Percentiles rank a stretch among this genome's conserved stretches.
These are phyloP conservation scores for Juglanconis oblonga DNA, from an alignment of 2,329 filamentous ascomycete species.

Conservation along the genomic window DNA sequence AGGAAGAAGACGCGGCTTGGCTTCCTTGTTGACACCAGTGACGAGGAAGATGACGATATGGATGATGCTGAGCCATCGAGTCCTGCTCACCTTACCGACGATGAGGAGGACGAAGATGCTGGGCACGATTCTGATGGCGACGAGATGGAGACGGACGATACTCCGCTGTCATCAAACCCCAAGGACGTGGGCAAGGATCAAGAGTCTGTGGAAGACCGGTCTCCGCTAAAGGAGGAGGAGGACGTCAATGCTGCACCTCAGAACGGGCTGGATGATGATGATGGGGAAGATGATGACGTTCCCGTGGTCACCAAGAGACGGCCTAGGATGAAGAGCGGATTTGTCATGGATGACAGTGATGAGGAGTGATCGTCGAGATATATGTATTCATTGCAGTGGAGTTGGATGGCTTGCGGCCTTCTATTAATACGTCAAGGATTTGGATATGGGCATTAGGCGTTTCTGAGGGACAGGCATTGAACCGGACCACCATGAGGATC, in stretches of 20 bases:
- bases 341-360: conserved; percentile 18
- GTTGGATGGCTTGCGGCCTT: not conserved
- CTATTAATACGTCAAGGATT: not conserved
- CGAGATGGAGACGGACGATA: conserved; percentile 24
- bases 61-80: conserved; percentile 9
- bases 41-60: conserved; percentile 33
- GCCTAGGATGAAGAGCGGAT: conserved; percentile 8
- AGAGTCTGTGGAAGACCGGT: not conserved
- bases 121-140: conserved; percentile 27
- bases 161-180: conserved; percentile 15
- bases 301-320: conserved; percentile 12
- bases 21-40: conserved; percentile 21
- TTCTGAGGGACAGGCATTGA: conserved; percentile 17
- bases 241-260: not conserved
- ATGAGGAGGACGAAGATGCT: conserved; percentile 5
- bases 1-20: conserved; percentile 17
- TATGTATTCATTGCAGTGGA: not conserved
- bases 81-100: not conserved
- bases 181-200: not conserved
- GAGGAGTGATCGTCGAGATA: conserved; percentile 7
- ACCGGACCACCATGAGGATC: conserved; percentile 10
- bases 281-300: conserved; percentile 8
- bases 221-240: conserved; percentile 14
- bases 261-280: conserved; percentile 3
- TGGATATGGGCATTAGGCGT: not conserved